A percentile compares a stretch with the other conserved stretches of the same genome.
Evolutionary conservation across 768 basidiomycete species (phyloP).

Genomic region (Boletus rubroflammeus): DNA sequence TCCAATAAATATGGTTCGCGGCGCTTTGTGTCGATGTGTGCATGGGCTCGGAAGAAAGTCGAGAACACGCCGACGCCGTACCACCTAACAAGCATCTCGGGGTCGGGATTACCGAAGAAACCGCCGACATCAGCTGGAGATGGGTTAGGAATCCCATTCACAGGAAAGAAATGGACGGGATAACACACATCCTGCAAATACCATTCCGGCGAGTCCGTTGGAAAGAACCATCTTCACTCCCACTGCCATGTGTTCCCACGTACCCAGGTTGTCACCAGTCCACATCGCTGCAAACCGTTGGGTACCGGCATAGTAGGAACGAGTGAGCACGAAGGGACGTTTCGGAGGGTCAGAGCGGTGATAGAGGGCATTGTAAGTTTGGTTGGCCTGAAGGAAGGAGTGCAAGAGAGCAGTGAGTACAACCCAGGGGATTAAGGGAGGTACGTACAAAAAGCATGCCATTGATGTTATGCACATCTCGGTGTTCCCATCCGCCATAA

Average conservation of each 20-base stretch:
- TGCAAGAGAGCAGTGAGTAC: neutral
- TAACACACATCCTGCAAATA: constrained; percentile 82
- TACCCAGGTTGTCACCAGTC: constrained; percentile 97
- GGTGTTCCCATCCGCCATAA: constrained; percentile 95
- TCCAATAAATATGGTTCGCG: constrained; percentile 93
- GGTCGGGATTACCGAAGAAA: constrained; percentile 95
- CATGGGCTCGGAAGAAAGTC: constrained; percentile 98
- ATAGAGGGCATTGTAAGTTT: constrained; percentile 76
- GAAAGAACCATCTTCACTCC: constrained; percentile 92
- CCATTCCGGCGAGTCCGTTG: constrained; percentile 86
- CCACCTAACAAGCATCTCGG: constrained; percentile 96
- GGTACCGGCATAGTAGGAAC: constrained; percentile 92
- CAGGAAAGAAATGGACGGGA: neutral
- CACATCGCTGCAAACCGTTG: constrained; percentile 97
- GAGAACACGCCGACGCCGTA: constrained; percentile 94
- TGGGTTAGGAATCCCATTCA: neutral
- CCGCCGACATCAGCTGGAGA: constrained; percentile 91
- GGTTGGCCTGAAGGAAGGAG: constrained; percentile 59
- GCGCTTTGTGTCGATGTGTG: constrained; percentile 96
- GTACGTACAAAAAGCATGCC: constrained; percentile 83
- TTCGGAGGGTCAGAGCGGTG: constrained; percentile 70
- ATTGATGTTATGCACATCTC: constrained; percentile 96
- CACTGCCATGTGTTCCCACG: constrained; percentile 96
- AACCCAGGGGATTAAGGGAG: neutral
- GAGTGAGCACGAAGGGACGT: constrained; percentile 93